Evolutionary conservation across 768 basidiomycete species (phyloP), one percentile per base, ranked within the genome.

Genomic region (Naganishia antarctica): DNA sequence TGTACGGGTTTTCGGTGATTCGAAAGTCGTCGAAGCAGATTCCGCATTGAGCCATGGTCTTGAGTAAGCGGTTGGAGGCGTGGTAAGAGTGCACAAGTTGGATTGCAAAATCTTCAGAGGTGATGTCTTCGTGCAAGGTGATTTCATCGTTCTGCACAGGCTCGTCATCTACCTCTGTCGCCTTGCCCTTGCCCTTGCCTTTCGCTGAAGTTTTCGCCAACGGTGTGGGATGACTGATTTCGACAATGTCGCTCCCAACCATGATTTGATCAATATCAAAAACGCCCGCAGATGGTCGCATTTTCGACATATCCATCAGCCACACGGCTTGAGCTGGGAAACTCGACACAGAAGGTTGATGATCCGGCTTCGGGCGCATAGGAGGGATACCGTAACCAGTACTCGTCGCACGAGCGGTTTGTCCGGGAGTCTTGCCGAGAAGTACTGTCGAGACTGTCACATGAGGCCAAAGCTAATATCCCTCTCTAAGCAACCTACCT

Each of bases 21-120:
- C 50, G 50, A n/a, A 51, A 51, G 21, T 51, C 50, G 31, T 32
- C 50, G 12, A 51, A 51, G 31, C 50, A 51, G 31, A 51, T 51
- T 4, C 50, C 29, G 28, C 50, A 51, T 34, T 32, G 29, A 8
- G 50, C 50, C 15, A 16, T 51, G 16, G 50, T 28, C 50, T 28
- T 9, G 50, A 34, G 4, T 21, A 9, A 1, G 31, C 21, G 31
- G n/a, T 51, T 29, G 31, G 32, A 7, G 50, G 32, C 50, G 31
- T 32, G 8, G 15, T 32, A 18, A n/a, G 21, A n/a, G 32, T 51
- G 18, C 50, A 21, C 28, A 34, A 18, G 31, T 31, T n/a, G n/a
- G 50, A 25, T 34, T n/a, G 34, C 34, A 37, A 51, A 13, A 1
- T 51, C 50, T 11, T 51, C 50, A n/a, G 31, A 8, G 4, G 28